Evolutionary conservation across 2,329 filamentous ascomycete species (phyloP).

Genomic region (Paramyrothecium sp.): DNA sequence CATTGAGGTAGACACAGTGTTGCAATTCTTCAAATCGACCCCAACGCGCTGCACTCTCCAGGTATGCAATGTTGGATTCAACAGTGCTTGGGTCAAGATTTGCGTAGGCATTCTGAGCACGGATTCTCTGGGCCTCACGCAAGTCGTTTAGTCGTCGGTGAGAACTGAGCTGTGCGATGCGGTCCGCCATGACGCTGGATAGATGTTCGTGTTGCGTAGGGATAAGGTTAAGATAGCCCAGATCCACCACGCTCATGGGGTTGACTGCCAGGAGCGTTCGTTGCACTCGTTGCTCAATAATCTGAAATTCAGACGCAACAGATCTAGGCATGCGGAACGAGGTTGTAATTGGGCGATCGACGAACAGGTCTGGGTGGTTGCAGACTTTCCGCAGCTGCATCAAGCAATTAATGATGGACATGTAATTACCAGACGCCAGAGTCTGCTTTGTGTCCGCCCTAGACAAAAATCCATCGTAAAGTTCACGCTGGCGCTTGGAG

Average conservation of each 20-base stretch:
- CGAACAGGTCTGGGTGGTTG: conserved; percentile 96
- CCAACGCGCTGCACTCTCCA: conserved; percentile 71
- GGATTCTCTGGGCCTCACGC: conserved; percentile 65
- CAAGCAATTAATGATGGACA: conserved; percentile 96
- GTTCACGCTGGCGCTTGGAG: conserved; percentile 89
- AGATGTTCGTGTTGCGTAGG: conserved; percentile 69
- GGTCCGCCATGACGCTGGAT: conserved; percentile 52
- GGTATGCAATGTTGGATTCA: conserved; percentile 66
- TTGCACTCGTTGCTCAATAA: conserved; percentile 69
- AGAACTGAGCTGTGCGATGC: conserved; percentile 66
- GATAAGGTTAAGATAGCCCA: conserved; percentile 77
- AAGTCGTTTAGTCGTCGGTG: conserved; percentile 69
- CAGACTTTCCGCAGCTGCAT: conserved; percentile 98
- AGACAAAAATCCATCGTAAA: conserved; percentile 96
- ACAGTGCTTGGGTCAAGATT: conserved; percentile 65
- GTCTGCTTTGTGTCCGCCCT: conserved; percentile 87
- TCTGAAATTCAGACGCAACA: conserved; percentile 70
- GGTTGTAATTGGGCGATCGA: conserved; percentile 93
- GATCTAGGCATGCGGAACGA: conserved; percentile 90
- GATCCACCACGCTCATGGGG: conserved; percentile 63
- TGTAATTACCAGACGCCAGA: conserved; percentile 87
- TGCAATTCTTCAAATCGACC: conserved; percentile 75
- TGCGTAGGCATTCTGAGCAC: conserved; percentile 54
- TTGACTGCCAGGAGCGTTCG: conserved; percentile 61
- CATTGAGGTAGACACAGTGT: conserved; percentile 77